A percentile compares a stretch with the other conserved stretches of the same genome.
Evolutionary conservation across 345 rosid species (phyloP).

Genomic region (Eucalyptus brandiana): DNA sequence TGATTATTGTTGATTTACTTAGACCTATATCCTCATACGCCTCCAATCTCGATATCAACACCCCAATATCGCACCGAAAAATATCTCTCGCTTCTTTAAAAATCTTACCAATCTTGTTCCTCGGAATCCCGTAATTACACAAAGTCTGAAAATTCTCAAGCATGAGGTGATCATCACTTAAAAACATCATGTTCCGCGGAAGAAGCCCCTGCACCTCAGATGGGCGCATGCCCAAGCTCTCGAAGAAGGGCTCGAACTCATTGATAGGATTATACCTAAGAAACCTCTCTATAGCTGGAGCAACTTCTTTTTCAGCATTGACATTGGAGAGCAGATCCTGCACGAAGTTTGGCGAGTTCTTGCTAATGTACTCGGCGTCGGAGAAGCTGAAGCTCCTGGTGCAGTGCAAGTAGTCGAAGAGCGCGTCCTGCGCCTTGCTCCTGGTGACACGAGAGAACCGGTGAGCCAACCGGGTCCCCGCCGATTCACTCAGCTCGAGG

Average conservation of each 20-base stretch:
- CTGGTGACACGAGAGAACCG: slow-evolving; percentile 22
- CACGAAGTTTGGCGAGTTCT: slow-evolving; percentile 56
- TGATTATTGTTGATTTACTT: slow-evolving; percentile 34
- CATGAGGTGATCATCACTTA: slow-evolving; percentile 48
- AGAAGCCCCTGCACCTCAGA: slow-evolving; percentile 27
- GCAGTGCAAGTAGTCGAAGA: slow-evolving; percentile 67
- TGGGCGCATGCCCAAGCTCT: slow-evolving; percentile 69
- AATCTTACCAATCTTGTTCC: slow-evolving; percentile 54
- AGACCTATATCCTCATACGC: slow-evolving; percentile 58
- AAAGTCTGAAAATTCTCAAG: slow-evolving; percentile 54
- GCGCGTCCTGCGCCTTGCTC: slow-evolving; percentile 42
- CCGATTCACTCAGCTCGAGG: background rate
- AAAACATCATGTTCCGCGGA: slow-evolving; percentile 34
- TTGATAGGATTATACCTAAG: slow-evolving; percentile 75
- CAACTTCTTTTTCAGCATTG: slow-evolving; percentile 28
- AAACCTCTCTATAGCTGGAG: slow-evolving; percentile 26
- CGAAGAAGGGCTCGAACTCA: slow-evolving; percentile 82
- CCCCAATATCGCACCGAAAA: slow-evolving; percentile 29
- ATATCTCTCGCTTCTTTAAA: slow-evolving; percentile 51
- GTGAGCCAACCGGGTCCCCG: slow-evolving; percentile 3
- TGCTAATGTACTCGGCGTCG: slow-evolving; percentile 84
- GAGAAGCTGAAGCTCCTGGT: slow-evolving; percentile 43
- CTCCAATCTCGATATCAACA: slow-evolving; percentile 28
- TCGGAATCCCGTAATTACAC: slow-evolving; percentile 63
- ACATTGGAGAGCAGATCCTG: slow-evolving; percentile 38